These are phyloP conservation scores for Leptographium flavum DNA, from an alignment of 2,329 filamentous ascomycete genomes.

Conservation along the genomic window DNA sequence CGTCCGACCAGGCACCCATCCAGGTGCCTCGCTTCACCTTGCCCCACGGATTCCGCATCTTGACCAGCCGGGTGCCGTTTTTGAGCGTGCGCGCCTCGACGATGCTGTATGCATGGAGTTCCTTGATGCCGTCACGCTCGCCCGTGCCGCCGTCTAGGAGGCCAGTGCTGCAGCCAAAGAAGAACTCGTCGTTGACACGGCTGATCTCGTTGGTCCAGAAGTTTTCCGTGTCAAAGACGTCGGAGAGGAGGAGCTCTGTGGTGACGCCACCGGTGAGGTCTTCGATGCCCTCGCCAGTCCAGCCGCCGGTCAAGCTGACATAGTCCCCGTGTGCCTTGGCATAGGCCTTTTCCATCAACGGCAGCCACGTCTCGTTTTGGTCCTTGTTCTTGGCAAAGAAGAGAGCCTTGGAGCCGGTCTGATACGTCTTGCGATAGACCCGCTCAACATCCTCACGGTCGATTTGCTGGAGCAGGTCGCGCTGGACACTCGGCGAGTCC, in stretches of 20 bases:
- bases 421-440: slow-evolving; percentile 53
- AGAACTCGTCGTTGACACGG: slow-evolving; percentile 64
- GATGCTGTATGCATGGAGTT: slow-evolving; percentile 47
- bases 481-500: slow-evolving; percentile 63
- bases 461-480: slow-evolving; percentile 59
- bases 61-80: slow-evolving; percentile 47
- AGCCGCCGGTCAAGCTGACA: slow-evolving; percentile 59
- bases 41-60: slow-evolving; percentile 67
- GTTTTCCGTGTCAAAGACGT: slow-evolving; percentile 58
- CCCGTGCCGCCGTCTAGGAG: slow-evolving; percentile 29
- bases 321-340: slow-evolving; percentile 75
- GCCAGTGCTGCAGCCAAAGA: slow-evolving; percentile 47
- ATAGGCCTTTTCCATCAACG: slow-evolving; percentile 66
- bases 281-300: slow-evolving; percentile 43
- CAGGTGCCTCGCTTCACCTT: slow-evolving; percentile 63
- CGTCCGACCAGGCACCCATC: slow-evolving; percentile 68
- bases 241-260: slow-evolving; percentile 48
- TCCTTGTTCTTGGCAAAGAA: slow-evolving; percentile 66
- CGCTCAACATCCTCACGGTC: slow-evolving; percentile 54
- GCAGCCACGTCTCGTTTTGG: slow-evolving; percentile 68
- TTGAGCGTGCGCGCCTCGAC: slow-evolving; percentile 39
- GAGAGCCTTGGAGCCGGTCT: slow-evolving; percentile 59
- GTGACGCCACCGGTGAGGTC: slow-evolving; percentile 53
- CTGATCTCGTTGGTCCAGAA: slow-evolving; percentile 72
- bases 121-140: slow-evolving; percentile 40